phyloP scores from a whole-genome alignment of 2,329 filamentous ascomycete species.

The Coniella vitis region DNA sequence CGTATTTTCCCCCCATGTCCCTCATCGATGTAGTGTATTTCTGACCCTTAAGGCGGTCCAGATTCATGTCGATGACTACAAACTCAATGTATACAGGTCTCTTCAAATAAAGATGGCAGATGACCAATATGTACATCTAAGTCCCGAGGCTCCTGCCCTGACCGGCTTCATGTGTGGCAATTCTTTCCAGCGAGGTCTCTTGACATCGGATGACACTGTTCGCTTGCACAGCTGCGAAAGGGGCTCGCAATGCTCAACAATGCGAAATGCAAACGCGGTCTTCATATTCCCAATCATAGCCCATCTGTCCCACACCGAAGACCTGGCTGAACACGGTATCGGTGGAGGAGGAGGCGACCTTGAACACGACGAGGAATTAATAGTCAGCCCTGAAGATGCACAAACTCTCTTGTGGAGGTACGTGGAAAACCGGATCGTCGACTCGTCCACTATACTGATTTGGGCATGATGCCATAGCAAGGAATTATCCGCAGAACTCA shows the following conservation, averaged over 20 bases:
- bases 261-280: slow-evolving; percentile 44
- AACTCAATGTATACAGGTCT: slow-evolving; percentile 63
- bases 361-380: slow-evolving; percentile 57
- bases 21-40: background rate
- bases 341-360: slow-evolving; percentile 76
- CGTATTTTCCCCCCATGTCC: background rate
- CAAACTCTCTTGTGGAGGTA: slow-evolving; percentile 33
- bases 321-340: slow-evolving; percentile 66
- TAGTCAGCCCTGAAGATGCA: slow-evolving; percentile 47
- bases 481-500: slow-evolving; percentile 15
- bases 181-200: slow-evolving; percentile 57
- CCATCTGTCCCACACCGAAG: slow-evolving; percentile 49
- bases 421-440: background rate
- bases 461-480: background rate
- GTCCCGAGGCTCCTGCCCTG: slow-evolving; percentile 58
- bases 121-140: slow-evolving; percentile 34
- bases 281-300: slow-evolving; percentile 74
- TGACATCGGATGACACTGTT: slow-evolving; percentile 56
- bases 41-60: slow-evolving; percentile 22
- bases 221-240: slow-evolving; percentile 84
- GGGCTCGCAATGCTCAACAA: slow-evolving; percentile 52
- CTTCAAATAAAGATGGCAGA: slow-evolving; percentile 42
- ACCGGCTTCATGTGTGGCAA: slow-evolving; percentile 74
- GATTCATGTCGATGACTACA: slow-evolving; percentile 81
- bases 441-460: background rate